These are phyloP conservation scores for Euphrasia arctica DNA, from an alignment of 305 asterid genomes.

Conservation along the genomic window DNA sequence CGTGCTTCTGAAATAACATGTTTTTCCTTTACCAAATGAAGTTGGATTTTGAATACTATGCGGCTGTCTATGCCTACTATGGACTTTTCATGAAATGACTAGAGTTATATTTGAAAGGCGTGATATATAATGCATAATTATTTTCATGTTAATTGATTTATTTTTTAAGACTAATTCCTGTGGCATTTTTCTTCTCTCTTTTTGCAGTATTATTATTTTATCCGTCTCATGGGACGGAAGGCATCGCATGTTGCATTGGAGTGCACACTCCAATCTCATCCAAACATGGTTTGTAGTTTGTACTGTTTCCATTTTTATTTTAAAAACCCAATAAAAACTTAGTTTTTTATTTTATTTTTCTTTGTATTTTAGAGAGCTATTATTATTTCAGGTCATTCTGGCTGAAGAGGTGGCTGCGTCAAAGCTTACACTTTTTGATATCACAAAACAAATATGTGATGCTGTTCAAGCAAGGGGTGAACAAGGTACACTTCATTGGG, in stretches of 20 bases:
- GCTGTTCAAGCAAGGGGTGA: slow-evolving; percentile 96
- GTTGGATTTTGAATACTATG: background rate
- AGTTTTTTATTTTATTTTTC: slow-evolving; percentile 2
- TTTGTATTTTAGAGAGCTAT: slow-evolving; percentile 21
- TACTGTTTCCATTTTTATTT: slow-evolving; percentile 16
- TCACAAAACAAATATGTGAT: slow-evolving; percentile 91
- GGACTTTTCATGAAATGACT: background rate
- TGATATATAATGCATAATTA: slow-evolving; percentile 9
- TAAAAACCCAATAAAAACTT: slow-evolving; percentile 3
- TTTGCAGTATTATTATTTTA: slow-evolving; percentile 90
- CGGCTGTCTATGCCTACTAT: too few species aligned
- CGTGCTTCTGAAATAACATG: background rate
- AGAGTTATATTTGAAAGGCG: background rate
- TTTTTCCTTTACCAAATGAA: background rate
- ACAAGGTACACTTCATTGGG: slow-evolving; percentile 50
- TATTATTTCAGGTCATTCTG: slow-evolving; percentile 67
- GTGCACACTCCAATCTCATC: slow-evolving; percentile 96
- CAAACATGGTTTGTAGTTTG: slow-evolving; percentile 91
- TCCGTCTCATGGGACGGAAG: slow-evolving; percentile 97
- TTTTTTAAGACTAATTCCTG: slow-evolving; percentile 9
- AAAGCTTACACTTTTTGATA: slow-evolving; percentile 93
- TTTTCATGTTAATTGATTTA: slow-evolving; percentile 5
- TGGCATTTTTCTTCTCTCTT: slow-evolving; percentile 8
- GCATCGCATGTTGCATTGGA: slow-evolving; percentile 98
- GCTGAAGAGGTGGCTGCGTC: slow-evolving; percentile 97